A percentile compares a stretch with the other conserved stretches of the same genome.
Conservation (phyloP, 2,329 filamentous ascomycete species). For the Fusarium dlaminii region DNA sequence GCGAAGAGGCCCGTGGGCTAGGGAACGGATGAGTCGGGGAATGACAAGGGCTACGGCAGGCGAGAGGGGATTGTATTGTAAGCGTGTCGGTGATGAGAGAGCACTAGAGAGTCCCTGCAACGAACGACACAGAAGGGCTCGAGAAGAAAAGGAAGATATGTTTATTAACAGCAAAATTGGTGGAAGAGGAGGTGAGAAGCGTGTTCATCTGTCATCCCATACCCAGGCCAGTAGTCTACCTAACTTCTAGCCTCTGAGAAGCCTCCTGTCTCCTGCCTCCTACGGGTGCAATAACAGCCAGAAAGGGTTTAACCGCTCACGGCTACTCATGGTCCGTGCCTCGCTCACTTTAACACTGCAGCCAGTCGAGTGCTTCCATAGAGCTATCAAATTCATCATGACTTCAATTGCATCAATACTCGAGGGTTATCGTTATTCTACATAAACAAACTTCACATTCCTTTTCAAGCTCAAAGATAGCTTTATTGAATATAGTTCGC, state of each 20-base stretch:
- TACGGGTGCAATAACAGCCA: slow-evolving; percentile 15
- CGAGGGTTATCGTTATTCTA: slow-evolving; percentile 9
- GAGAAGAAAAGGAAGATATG: background rate
- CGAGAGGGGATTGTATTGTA: background rate
- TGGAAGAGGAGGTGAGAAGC: slow-evolving; percentile 30
- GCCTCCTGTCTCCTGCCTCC: slow-evolving; percentile 33
- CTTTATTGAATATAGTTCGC: slow-evolving; percentile 31
- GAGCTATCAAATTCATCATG: slow-evolving; percentile 38
- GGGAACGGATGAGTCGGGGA: slow-evolving; percentile 30
- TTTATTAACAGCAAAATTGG: slow-evolving; percentile 5
- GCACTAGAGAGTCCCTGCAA: background rate
- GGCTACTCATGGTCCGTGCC: slow-evolving; percentile 35
- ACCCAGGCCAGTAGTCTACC: slow-evolving; percentile 21
- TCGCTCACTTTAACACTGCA: slow-evolving; percentile 18
- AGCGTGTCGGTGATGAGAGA: slow-evolving; percentile 4
- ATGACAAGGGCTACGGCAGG: slow-evolving; percentile 8
- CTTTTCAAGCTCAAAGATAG: background rate
- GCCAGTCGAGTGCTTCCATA: slow-evolving; percentile 33
- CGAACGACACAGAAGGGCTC: background rate
- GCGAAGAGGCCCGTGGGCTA: slow-evolving; percentile 35
- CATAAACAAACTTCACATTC: background rate
- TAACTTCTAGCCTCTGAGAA: slow-evolving; percentile 22
- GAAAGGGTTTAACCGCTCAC: slow-evolving; percentile 22
- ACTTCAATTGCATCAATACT: slow-evolving; percentile 38
- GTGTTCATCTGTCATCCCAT: slow-evolving; percentile 30